Evolutionary conservation across 257 asterid genomes (phyloP), one percentile per base, ranked within the genome.

Genomic region (Asclepias syriaca): DNA sequence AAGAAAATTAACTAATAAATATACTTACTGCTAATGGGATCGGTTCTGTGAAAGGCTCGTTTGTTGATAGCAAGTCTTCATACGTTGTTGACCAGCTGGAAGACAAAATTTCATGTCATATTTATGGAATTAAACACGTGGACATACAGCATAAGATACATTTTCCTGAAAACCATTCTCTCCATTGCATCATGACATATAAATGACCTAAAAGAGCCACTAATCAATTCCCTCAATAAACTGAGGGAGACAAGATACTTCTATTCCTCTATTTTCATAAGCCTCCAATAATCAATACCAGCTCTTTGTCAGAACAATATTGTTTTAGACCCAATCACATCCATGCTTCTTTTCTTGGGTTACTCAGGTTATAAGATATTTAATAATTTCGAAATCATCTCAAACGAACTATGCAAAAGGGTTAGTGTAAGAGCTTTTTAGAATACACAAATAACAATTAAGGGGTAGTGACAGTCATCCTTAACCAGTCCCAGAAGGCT

Each of bases 71-170:
- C 82, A 93, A 86, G 65, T 91, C 98, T 46, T 93, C 98, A 5
- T 89, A 93, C 27, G 96, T 89, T 43, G 73, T 82, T 32, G 97
- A 84, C 98, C 98, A 93, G 84, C 98, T 93, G 90, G 89, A 88
- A 71, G 50, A 70, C 63, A 64, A 69, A 74, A 53, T 64, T 32
- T 18, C 29, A 8, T 2, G 50, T 64, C 24, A 37, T 18, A 64
- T 64, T 18, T 32, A 16, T 58, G 2, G 7, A 61, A 61, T 13
- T 15, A 8, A 61, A 61, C 22, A 64, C 16, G 2, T 64, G 19
- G 14, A 8, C 8, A 8, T 18, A 46, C 19, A 7, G 16, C 29
- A 8, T 34, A 12, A 37, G 8, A 7, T 8, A 24, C 27, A 16
- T 18, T 37, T 14, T 1, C 19, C 16, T 32, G 46, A 29, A 29